Evolutionary conservation across 169 alveolate genomes (phyloP).

Genomic region (Cryptosporidium xiaoi): DNA sequence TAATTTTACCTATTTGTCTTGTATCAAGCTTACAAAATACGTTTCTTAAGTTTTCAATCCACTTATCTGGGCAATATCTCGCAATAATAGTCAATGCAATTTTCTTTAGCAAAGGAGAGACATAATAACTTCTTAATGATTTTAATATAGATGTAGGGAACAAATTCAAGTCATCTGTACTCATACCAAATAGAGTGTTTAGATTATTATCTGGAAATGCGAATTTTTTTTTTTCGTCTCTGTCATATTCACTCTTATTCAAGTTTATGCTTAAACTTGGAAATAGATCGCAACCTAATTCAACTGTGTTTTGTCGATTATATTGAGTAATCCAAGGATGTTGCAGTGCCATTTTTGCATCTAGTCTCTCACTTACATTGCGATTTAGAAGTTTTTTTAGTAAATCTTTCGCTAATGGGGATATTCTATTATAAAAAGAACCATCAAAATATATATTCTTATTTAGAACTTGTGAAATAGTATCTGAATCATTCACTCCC

Average conservation of each 20-base stretch:
- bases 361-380: conserved; percentile 44
- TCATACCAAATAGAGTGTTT: background rate
- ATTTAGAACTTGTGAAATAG: conserved; percentile 56
- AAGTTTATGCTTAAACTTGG: background rate
- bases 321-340: conserved; percentile 76
- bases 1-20: conserved; percentile 46
- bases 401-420: conserved; percentile 76
- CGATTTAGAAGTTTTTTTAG: conserved; percentile 75
- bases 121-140: conserved; percentile 54
- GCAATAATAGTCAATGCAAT: conserved; percentile 60
- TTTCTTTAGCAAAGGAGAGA: conserved; percentile 45
- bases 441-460: conserved; percentile 31
- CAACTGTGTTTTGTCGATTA: background rate
- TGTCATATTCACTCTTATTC: background rate
- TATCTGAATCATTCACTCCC: conserved; percentile 75
- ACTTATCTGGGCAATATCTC: conserved; percentile 69
- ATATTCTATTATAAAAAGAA: conserved; percentile 28
- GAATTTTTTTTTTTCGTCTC: no score
- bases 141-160: conserved; percentile 26
- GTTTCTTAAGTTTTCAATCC: conserved; percentile 54
- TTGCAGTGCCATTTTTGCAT: conserved; percentile 63
- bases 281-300: background rate
- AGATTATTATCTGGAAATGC: no score
- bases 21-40: conserved; percentile 50
- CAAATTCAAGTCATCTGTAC: background rate